phyloP scores from a whole-genome alignment of 2,329 filamentous ascomycete genomes.

The Neopestalotiopsis sp. region DNA sequence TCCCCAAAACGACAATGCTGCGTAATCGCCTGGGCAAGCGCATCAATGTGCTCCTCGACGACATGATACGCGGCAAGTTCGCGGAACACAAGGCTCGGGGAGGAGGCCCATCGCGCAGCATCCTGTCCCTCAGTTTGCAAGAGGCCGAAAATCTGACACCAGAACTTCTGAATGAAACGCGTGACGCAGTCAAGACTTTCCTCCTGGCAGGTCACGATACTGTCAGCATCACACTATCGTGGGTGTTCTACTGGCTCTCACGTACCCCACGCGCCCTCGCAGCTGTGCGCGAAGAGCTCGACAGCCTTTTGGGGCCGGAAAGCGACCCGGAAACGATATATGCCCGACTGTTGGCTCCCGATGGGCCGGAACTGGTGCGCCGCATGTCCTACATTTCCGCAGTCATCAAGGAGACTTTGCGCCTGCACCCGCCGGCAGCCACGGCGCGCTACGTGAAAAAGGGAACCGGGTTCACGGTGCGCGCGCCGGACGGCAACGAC shows the following conservation, averaged over 20 bases:
- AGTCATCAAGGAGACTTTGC: conserved; percentile 45
- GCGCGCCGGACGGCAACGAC: conserved; percentile 32
- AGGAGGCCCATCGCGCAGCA: background rate
- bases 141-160: background rate
- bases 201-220: background rate
- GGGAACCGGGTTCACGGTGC: conserved; percentile 36
- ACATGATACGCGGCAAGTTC: background rate
- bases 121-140: background rate
- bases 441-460: conserved; percentile 34
- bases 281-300: background rate
- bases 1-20: conserved; percentile 21
- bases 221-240: background rate
- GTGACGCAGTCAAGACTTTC: background rate
- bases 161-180: background rate
- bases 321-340: background rate
- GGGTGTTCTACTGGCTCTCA: background rate
- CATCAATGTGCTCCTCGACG: conserved; percentile 26
- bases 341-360: background rate
- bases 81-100: background rate
- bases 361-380: conserved; percentile 33
- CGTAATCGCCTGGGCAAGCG: conserved; percentile 21
- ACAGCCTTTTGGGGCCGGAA: background rate
- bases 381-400: conserved; percentile 42
- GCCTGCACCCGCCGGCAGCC: conserved; percentile 41
- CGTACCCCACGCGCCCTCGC: background rate